phyloP scores from a whole-genome alignment of 2,329 filamentous ascomycete genomes.

The Sphaerulina musiva region DNA sequence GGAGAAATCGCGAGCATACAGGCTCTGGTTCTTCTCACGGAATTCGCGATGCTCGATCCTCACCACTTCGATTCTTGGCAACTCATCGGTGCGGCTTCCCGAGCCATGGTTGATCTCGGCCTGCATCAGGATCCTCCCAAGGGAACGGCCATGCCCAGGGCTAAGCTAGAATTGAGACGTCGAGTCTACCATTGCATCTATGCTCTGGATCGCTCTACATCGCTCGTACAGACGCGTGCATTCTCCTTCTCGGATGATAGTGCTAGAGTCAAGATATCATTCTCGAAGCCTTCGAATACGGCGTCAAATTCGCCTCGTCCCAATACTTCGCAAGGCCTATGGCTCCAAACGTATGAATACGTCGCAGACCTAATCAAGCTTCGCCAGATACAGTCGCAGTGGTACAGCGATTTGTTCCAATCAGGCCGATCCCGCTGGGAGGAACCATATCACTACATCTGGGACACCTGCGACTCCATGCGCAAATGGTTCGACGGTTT shows the following conservation, averaged over 20 bases:
- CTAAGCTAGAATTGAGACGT: conserved; percentile 68
- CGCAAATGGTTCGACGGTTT: conserved; percentile 75
- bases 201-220: conserved; percentile 80
- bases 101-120: conserved; percentile 81
- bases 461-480: conserved; percentile 70
- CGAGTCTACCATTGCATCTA: conserved; percentile 89
- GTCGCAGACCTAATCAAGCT: conserved; percentile 75
- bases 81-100: conserved; percentile 79
- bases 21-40: conserved; percentile 74
- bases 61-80: conserved; percentile 93
- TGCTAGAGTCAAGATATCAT: conserved; percentile 71
- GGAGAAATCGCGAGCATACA: conserved; percentile 82
- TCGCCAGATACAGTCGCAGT: conserved; percentile 76
- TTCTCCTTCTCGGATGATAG: conserved; percentile 94
- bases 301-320: conserved; percentile 21
- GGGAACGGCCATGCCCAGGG: conserved; percentile 60
- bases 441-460: conserved; percentile 65
- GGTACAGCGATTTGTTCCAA: conserved; percentile 85
- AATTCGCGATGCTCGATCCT: conserved; percentile 86
- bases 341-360: conserved; percentile 56
- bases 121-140: conserved; percentile 84
- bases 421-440: conserved; percentile 62
- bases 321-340: conserved; percentile 34
- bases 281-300: conserved; percentile 32
- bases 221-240: conserved; percentile 76